Percentiles rank a stretch among this genome's conserved stretches.
These are phyloP conservation scores for Aphanomyces stellatus DNA, from an alignment of 352 stramenopile species.

Conservation along the genomic window DNA sequence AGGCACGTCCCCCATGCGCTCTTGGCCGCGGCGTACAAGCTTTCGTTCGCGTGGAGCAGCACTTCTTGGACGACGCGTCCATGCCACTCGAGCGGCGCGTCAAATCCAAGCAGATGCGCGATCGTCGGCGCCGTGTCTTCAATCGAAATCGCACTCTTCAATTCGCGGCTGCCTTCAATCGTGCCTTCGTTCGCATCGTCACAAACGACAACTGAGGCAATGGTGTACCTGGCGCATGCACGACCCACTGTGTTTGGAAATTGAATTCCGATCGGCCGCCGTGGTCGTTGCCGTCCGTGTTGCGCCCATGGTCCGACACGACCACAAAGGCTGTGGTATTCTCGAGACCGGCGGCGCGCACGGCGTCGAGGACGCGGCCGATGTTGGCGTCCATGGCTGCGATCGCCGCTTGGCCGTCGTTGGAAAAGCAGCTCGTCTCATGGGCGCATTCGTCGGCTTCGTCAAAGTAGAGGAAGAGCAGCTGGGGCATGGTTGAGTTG, in stretches of 20 bases:
- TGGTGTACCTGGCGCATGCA: constrained; percentile 2
- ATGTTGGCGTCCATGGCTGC: constrained; percentile 11
- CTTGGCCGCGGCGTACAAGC: constrained; percentile 14
- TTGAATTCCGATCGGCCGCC: not conserved
- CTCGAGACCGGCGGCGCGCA: not conserved
- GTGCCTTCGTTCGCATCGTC: no score
- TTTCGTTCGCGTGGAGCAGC: constrained; percentile 12
- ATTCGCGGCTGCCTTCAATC: constrained; percentile 6
- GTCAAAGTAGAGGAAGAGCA: constrained; percentile 10
- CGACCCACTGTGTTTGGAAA: constrained; percentile 4
- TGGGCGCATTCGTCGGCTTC: constrained; percentile 12
- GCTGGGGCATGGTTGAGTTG: not conserved
- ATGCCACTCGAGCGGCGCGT: constrained; percentile 12
- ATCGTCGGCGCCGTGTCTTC: constrained; percentile 20
- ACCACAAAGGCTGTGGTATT: constrained; percentile 17
- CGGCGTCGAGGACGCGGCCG: constrained; percentile 5
- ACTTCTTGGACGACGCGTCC: constrained; percentile 14
- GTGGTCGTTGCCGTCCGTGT: constrained; percentile 12
- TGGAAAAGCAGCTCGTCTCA: constrained; percentile 16
- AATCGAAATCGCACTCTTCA: constrained; percentile 16
- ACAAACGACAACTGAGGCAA: no score
- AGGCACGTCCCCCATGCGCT: constrained; percentile 9
- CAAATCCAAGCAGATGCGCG: constrained; percentile 12
- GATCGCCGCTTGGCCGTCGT: constrained; percentile 7
- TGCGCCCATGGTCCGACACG: constrained; percentile 17